Base-by-base conservation (phyloP, 306 rosid species). In the Vicia faba region DNA sequence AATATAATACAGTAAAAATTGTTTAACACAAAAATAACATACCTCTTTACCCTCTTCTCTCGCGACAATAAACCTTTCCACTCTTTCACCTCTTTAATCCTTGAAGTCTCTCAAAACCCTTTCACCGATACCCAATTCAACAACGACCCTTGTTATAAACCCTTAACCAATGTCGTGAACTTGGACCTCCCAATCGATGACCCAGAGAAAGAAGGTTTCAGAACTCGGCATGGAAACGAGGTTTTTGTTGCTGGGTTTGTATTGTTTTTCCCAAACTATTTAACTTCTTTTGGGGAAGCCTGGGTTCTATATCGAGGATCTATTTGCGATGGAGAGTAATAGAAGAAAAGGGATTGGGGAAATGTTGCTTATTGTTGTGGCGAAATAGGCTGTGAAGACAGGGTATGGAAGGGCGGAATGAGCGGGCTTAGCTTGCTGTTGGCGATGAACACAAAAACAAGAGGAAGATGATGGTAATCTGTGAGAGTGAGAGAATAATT, bases 341-440 rank as follows among this genome's bases (percentile, higher is more conserved):
- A 49, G 96, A 58, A 84, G 98, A 79, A 92, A 83, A 14, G 95
- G 98, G 44, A 18, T 92, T 2, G 92, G 98, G 50, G 86, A 58
- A 31, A 76, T 82, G 79, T 61, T 92, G 61, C 81, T 89, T 1
- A 75, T 89, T 0, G 84, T 88, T 6, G 96, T 92, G 71, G 96
- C 95, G 2, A 84, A 69, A 28, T 96, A 92, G 43, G 98, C 98
- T 3, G 98, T 89, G 83, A 82, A 76, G 79, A 87, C 87, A 96
- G 95, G 86, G 5, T 89, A 84, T 48, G 96, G 95, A 13, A 84
- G 95, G 51, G 98, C 87, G 43, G 92, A 87, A 66, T 87, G 98
- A n/a, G n/a, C n/a, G n/a, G n/a, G n/a, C n/a, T n/a, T n/a, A n/a
- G n/a, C n/a, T n/a, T n/a, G n/a, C n/a, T n/a, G n/a, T n/a, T n/a